Conservation (phyloP, 495 filamentous ascomycete genomes). For the Penicillium soppii region DNA sequence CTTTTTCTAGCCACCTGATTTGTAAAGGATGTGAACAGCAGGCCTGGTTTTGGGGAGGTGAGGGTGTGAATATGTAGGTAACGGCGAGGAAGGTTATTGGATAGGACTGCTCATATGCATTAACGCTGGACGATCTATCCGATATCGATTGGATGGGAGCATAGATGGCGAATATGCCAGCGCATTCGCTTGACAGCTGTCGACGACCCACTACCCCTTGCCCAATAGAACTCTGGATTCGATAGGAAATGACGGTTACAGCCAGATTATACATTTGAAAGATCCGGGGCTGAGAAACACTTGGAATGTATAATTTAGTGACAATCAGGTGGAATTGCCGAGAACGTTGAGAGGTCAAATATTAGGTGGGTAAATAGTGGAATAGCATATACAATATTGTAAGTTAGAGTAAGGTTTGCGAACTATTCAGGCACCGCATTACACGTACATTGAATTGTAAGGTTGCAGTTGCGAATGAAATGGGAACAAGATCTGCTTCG, state of each 20-base stretch:
- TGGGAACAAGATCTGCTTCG: not conserved
- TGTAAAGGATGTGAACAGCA: not conserved
- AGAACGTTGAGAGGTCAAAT: not conserved
- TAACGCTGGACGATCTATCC: constrained; percentile 4
- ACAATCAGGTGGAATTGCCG: not conserved
- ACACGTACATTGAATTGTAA: not conserved
- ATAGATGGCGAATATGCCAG: constrained; percentile 6
- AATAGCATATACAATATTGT: not conserved
- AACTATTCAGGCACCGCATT: constrained; percentile 1
- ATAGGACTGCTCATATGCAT: not conserved
- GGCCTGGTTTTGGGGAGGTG: not conserved
- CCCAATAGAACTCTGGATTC: not conserved
- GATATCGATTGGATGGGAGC: constrained; percentile 4
- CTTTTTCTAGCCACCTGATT: not conserved
- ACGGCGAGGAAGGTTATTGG: not conserved
- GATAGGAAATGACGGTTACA: not conserved
- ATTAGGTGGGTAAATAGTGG: not conserved
- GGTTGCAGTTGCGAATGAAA: not conserved
- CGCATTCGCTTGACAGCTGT: constrained; percentile 12
- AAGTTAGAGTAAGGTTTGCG: constrained; percentile 1
- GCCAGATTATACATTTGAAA: too few relatives aligned
- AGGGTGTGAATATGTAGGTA: not conserved
- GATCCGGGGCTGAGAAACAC: too few relatives aligned
- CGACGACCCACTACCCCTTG: not conserved
- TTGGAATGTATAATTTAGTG: not conserved